These are phyloP conservation scores for Huntiella bhutanensis DNA, from an alignment of 2,329 filamentous ascomycete species.

Conservation along the genomic window DNA sequence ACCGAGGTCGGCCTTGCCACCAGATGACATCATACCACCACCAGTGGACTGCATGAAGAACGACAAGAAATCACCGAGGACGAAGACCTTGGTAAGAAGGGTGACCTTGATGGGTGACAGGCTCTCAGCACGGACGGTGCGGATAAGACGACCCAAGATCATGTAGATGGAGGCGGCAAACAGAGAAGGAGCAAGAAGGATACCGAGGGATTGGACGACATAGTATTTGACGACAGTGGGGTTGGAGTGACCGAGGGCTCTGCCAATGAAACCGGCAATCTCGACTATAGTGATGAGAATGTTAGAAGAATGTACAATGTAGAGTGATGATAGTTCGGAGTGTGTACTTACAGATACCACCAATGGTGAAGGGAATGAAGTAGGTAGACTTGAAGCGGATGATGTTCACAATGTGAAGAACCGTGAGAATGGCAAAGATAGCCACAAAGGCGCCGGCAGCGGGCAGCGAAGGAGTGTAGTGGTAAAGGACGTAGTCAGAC, in stretches of 20 bases:
- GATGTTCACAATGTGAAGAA: slow-evolving; percentile 23
- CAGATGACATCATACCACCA: slow-evolving; percentile 18
- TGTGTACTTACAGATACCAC: slow-evolving; percentile 25
- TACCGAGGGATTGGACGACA: slow-evolving; percentile 23
- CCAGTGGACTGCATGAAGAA: slow-evolving; percentile 31
- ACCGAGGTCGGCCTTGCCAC: slow-evolving; percentile 15
- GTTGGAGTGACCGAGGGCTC: slow-evolving; percentile 12
- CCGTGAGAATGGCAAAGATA: slow-evolving; percentile 23
- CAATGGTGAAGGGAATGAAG: slow-evolving; percentile 25
- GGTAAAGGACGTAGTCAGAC: slow-evolving; percentile 20
- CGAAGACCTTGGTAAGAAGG: slow-evolving; percentile 35
- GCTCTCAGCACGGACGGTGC: slow-evolving; percentile 19
- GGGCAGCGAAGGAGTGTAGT: slow-evolving; percentile 26
- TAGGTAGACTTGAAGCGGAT: slow-evolving; percentile 11
- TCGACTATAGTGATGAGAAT: slow-evolving; percentile 16
- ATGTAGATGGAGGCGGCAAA: slow-evolving; percentile 34
- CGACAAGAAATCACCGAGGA: slow-evolving; percentile 32
- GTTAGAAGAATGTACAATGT: not conserved
- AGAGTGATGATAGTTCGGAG: too few relatives aligned
- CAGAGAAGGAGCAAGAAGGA: slow-evolving; percentile 28
- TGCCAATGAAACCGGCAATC: slow-evolving; percentile 13
- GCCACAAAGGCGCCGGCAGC: slow-evolving; percentile 25
- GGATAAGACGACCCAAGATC: slow-evolving; percentile 26
- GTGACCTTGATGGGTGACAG: slow-evolving; percentile 18
- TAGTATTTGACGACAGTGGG: slow-evolving; percentile 21